phyloP scores from a whole-genome alignment of 345 rosid genomes.

The Eucalyptus curtisii region DNA sequence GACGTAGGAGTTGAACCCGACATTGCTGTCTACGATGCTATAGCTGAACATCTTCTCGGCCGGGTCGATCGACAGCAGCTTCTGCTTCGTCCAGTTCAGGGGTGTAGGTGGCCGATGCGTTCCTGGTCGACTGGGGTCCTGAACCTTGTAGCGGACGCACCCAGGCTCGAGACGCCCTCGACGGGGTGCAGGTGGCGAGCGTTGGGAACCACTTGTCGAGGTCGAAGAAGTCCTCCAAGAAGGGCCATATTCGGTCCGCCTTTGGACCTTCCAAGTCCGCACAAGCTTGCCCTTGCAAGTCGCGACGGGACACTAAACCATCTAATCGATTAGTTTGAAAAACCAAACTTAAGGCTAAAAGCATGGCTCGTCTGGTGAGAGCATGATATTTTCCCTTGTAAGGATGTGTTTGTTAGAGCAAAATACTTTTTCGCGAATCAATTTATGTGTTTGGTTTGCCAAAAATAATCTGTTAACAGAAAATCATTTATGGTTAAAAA shows the following conservation, averaged over 20 bases:
- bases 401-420: too few species aligned
- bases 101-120: not conserved
- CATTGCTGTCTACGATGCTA: constrained; percentile 21
- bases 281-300: constrained; percentile 11
- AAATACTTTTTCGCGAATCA: too few species aligned
- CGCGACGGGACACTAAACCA: too few species aligned
- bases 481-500: too few species aligned
- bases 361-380: too few species aligned
- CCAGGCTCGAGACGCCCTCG: constrained; percentile 29
- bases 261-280: constrained; percentile 5
- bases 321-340: too few species aligned
- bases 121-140: constrained; percentile 14
- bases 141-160: constrained; percentile 32
- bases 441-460: too few species aligned
- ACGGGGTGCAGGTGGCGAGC: constrained; percentile 12
- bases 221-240: constrained; percentile 35
- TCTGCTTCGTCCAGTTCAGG: constrained; percentile 35
- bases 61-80: constrained; percentile 19
- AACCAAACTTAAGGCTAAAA: too few species aligned
- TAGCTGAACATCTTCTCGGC: constrained; percentile 6
- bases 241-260: constrained; percentile 33
- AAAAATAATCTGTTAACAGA: too few species aligned
- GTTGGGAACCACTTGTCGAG: constrained; percentile 43
- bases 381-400: too few species aligned
- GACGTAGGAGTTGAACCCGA: constrained; percentile 21